A percentile compares a stretch with the other conserved stretches of the same genome.
Evolutionary conservation across 306 rosid species (phyloP).

Genomic region (Malus orientalis): DNA sequence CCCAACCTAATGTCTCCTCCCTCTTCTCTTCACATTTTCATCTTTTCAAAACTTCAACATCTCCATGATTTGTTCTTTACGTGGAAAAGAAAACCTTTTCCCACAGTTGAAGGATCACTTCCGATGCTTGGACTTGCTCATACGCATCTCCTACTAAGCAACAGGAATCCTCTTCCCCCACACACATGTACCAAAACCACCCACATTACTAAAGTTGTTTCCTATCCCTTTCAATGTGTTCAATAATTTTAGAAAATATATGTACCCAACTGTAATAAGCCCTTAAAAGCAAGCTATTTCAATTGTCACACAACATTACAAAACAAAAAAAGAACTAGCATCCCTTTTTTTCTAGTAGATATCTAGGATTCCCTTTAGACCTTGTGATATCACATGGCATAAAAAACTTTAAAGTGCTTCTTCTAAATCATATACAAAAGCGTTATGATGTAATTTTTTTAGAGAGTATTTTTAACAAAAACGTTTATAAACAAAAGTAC

Average conservation of each 20-base stretch:
- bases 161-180: slow-evolving; percentile 40
- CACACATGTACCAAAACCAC: neutral
- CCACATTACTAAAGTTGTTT: neutral
- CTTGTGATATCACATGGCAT: too few relatives aligned
- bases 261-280: too few relatives aligned
- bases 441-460: too few relatives aligned
- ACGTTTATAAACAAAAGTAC: rapidly evolving
- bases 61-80: slow-evolving; percentile 37
- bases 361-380: too few relatives aligned
- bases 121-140: slow-evolving; percentile 25
- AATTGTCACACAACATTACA: too few relatives aligned
- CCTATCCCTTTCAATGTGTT: neutral
- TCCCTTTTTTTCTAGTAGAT: too few relatives aligned
- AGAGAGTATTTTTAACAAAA: too few relatives aligned
- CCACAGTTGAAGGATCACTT: slow-evolving; percentile 69
- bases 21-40: slow-evolving; percentile 22
- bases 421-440: too few relatives aligned
- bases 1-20: slow-evolving; percentile 5
- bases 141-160: slow-evolving; percentile 44
- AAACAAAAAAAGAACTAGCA: too few relatives aligned
- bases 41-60: slow-evolving; percentile 18
- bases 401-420: too few relatives aligned
- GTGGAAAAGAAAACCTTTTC: slow-evolving; percentile 60
- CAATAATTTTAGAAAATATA: neutral
- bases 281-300: too few relatives aligned